Evolutionary conservation across 2,329 filamentous ascomycete species (phyloP).

Genomic region (Neofusicoccum sp.): DNA sequence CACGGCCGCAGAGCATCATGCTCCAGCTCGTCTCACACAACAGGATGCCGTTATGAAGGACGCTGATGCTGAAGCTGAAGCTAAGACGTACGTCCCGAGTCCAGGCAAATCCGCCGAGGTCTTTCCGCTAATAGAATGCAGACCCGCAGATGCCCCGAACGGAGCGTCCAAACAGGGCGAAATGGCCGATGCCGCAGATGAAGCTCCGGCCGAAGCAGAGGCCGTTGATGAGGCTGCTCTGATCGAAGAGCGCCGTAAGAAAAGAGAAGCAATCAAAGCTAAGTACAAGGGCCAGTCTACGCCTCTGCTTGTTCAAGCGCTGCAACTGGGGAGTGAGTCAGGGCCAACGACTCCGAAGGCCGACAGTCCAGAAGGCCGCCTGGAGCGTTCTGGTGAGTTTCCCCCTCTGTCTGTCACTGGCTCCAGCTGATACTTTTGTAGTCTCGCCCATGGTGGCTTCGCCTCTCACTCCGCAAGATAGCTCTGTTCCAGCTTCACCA

Average conservation of each 20-base stretch:
- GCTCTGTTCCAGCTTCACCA: slow-evolving; percentile 41
- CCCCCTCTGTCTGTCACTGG: background rate
- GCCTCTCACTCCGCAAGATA: slow-evolving; percentile 40
- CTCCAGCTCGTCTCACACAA: background rate
- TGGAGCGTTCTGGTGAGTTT: slow-evolving; percentile 46
- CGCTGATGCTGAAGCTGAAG: background rate
- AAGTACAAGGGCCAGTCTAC: slow-evolving; percentile 74
- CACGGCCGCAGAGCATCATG: background rate
- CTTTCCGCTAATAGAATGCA: background rate
- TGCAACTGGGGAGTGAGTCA: slow-evolving; percentile 65
- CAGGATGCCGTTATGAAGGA: slow-evolving; percentile 3
- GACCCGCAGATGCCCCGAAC: background rate
- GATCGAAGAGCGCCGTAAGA: slow-evolving; percentile 81
- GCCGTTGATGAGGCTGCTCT: slow-evolving; percentile 71
- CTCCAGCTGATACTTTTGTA: slow-evolving; percentile 3
- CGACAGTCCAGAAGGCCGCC: slow-evolving; percentile 39
- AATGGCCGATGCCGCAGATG: slow-evolving; percentile 42
- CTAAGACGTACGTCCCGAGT: background rate
- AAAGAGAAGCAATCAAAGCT: slow-evolving; percentile 81
- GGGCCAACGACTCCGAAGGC: slow-evolving; percentile 58
- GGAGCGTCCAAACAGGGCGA: background rate
- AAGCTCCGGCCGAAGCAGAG: slow-evolving; percentile 49
- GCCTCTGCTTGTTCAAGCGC: slow-evolving; percentile 73
- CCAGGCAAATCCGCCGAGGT: background rate
- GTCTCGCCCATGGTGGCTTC: slow-evolving; percentile 37